A percentile compares a stretch with the other conserved stretches of the same genome.
phyloP scores from a whole-genome alignment of 768 basidiomycete genomes.

The Lentinus brumalis region DNA sequence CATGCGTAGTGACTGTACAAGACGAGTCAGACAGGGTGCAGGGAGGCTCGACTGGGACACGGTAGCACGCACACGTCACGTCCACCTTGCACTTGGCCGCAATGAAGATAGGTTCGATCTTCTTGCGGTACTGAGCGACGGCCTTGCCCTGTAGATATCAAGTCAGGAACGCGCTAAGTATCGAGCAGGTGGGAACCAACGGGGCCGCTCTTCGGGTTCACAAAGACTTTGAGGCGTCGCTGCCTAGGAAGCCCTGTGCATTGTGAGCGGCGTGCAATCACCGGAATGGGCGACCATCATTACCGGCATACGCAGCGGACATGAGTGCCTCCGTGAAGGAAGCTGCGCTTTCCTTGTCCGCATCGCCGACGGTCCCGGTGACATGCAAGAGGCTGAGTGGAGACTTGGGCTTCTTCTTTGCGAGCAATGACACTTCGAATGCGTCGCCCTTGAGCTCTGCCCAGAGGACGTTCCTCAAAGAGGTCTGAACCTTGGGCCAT shows the following conservation, averaged over 20 bases:
- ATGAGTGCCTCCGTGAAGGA: conserved; percentile 61
- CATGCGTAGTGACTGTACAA: conserved; percentile 60
- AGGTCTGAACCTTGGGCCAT: conserved; percentile 33
- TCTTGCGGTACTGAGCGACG: conserved; percentile 49
- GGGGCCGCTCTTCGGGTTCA: conserved; percentile 82
- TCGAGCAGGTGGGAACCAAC: conserved; percentile 43
- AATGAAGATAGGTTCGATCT: conserved; percentile 71
- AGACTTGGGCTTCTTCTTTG: conserved; percentile 43
- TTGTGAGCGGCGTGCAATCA: neutral
- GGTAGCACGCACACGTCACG: conserved; percentile 53
- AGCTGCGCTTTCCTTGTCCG: conserved; percentile 35
- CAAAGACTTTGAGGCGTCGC: conserved; percentile 63
- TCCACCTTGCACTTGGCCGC: conserved; percentile 67
- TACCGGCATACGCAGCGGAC: conserved; percentile 65
- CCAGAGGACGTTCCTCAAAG: conserved; percentile 56
- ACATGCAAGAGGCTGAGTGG: conserved; percentile 43
- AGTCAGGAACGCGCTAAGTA: conserved; percentile 6
- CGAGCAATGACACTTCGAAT: conserved; percentile 56
- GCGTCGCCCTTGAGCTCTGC: conserved; percentile 41
- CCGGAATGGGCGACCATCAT: neutral
- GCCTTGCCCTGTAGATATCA: conserved; percentile 58
- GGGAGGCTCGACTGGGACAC: neutral
- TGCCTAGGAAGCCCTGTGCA: conserved; percentile 52
- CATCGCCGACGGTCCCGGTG: conserved; percentile 43
- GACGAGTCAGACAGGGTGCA: neutral